Percentiles rank a stretch among this genome's conserved stretches.
phyloP scores from a whole-genome alignment of 331 rosid genomes.

The Dryas integrifolia region DNA sequence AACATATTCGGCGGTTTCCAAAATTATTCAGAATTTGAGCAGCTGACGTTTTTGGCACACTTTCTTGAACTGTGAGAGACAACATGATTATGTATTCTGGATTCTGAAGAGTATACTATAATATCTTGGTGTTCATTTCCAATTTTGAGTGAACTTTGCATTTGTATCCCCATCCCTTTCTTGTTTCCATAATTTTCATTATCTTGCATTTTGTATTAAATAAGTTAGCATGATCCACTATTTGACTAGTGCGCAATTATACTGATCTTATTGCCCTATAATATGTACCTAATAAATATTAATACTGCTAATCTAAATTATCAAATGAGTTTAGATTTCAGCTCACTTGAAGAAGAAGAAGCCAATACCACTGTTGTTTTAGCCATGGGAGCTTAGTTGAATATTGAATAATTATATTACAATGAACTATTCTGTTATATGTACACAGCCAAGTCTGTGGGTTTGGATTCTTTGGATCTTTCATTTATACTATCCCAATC shows the following conservation, averaged over 20 bases:
- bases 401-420: too few relatives aligned
- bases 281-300: background rate
- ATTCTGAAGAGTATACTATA: constrained; percentile 12
- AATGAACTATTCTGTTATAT: too few relatives aligned
- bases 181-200: background rate
- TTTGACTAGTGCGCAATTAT: background rate
- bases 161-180: background rate
- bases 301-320: too few relatives aligned
- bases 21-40: constrained; percentile 57
- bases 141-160: constrained; percentile 36
- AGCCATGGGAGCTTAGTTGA: too few relatives aligned
- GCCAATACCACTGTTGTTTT: too few relatives aligned
- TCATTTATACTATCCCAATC: too few relatives aligned
- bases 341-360: too few relatives aligned
- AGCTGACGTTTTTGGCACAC: constrained; percentile 37
- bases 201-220: background rate
- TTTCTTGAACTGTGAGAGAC: constrained; percentile 6
- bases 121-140: constrained; percentile 24
- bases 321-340: too few relatives aligned
- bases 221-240: background rate
- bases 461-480: too few relatives aligned
- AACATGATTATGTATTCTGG: background rate
- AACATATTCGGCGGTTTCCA: constrained; percentile 62
- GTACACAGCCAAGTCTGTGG: too few relatives aligned
- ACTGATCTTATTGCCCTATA: background rate